Evolutionary conservation across 352 stramenopile genomes (phyloP).

Genomic region (Halophytophthora batemanensis): DNA sequence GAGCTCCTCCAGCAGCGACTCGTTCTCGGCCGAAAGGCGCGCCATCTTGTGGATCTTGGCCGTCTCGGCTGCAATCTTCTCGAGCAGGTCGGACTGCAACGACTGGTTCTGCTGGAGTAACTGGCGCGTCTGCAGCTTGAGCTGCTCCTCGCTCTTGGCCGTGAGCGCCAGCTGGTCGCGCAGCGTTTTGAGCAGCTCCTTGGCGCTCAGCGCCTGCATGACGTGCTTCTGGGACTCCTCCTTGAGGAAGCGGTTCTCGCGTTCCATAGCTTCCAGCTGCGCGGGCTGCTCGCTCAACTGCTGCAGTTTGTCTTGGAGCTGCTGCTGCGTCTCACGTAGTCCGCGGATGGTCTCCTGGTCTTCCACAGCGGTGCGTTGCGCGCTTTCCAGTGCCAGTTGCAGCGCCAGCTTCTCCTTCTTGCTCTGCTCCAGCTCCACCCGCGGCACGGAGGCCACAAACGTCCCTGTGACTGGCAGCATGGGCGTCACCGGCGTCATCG

Average conservation of each 20-base stretch:
- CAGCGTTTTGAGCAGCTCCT: slow-evolving; percentile 51
- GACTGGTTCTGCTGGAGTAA: slow-evolving; percentile 71
- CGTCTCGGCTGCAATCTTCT: slow-evolving; percentile 64
- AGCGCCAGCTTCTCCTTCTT: slow-evolving; percentile 33
- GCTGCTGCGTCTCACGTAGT: background rate
- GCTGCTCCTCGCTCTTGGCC: slow-evolving; percentile 58
- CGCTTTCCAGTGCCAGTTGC: slow-evolving; percentile 17
- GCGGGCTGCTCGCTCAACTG: slow-evolving; percentile 36
- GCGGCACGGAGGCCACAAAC: background rate
- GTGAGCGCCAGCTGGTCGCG: slow-evolving; percentile 50
- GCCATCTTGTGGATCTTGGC: slow-evolving; percentile 70
- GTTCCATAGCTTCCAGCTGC: slow-evolving; percentile 40
- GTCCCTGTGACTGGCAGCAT: slow-evolving; percentile 9
- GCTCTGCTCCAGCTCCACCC: slow-evolving; percentile 35
- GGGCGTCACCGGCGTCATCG: background rate
- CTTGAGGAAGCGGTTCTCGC: slow-evolving; percentile 56
- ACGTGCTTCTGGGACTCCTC: slow-evolving; percentile 59
- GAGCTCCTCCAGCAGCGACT: slow-evolving; percentile 50
- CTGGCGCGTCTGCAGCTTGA: slow-evolving; percentile 68
- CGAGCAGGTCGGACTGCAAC: slow-evolving; percentile 56
- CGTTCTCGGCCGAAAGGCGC: slow-evolving; percentile 54
- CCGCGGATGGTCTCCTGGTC: slow-evolving; percentile 28
- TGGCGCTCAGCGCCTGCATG: slow-evolving; percentile 54
- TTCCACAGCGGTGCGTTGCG: slow-evolving; percentile 1
- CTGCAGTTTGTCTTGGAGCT: slow-evolving; percentile 42